Evolutionary conservation across 2,329 filamentous ascomycete species (phyloP).

Genomic region (Claviceps citrina): DNA sequence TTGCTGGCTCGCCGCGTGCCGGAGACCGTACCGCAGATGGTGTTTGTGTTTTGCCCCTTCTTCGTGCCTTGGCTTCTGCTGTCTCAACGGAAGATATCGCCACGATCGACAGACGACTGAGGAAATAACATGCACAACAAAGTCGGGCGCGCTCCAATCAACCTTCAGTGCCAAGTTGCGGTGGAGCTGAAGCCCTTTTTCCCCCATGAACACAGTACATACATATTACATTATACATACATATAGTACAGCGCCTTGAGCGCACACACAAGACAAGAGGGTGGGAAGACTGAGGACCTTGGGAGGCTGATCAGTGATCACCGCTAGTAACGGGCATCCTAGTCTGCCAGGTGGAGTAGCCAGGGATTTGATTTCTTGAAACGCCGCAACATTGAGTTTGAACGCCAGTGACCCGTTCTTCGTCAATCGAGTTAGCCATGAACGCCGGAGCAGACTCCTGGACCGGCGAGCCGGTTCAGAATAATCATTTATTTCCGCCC

Average conservation of each 20-base stretch:
- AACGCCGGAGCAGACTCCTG: neutral
- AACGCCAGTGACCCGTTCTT: neutral
- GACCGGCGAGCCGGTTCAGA: neutral
- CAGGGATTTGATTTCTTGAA: neutral
- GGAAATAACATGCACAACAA: neutral
- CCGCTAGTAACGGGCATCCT: constrained; percentile 3
- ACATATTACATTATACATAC: too few relatives aligned
- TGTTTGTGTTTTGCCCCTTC: neutral
- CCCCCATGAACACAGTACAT: neutral
- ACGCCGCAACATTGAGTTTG: constrained; percentile 1
- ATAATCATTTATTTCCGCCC: too few relatives aligned
- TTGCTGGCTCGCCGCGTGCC: too few relatives aligned
- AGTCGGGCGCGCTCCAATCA: neutral
- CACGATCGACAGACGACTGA: neutral
- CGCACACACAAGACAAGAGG: constrained; percentile 1
- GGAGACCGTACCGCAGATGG: too few relatives aligned
- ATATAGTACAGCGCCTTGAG: neutral
- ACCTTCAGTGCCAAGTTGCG: neutral
- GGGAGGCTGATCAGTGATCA: too few relatives aligned
- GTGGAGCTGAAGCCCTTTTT: neutral
- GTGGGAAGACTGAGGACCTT: too few relatives aligned
- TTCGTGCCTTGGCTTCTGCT: neutral
- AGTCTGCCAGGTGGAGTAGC: neutral
- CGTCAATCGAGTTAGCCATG: neutral
- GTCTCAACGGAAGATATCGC: neutral